A percentile compares a stretch with the other conserved stretches of the same genome.
Evolutionary conservation across 164 flowering plant species (phyloP).

Genomic region (Brasenia schreberi): DNA sequence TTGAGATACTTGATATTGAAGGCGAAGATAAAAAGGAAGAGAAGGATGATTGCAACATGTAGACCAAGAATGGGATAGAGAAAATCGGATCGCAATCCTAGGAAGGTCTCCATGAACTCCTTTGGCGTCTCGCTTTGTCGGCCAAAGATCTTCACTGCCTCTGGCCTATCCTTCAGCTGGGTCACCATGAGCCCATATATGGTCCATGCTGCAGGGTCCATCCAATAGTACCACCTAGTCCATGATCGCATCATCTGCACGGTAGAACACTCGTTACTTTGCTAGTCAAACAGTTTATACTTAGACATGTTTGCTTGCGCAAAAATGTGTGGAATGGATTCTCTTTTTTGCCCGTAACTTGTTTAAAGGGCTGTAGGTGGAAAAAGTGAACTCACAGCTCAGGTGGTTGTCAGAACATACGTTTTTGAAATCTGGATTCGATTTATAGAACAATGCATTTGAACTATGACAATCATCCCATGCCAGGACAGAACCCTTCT

Average conservation of each 20-base stretch:
- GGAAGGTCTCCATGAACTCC: conserved; percentile 2
- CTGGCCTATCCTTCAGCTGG: conserved; percentile 52
- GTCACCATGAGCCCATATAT: conserved; percentile 68
- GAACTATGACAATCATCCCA: too few species aligned
- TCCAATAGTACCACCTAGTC: conserved; percentile 94
- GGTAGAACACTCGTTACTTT: too few species aligned
- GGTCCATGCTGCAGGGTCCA: conserved; percentile 87
- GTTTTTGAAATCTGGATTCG: too few species aligned
- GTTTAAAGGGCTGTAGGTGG: too few species aligned
- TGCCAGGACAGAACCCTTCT: too few species aligned
- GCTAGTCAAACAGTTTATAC: too few species aligned
- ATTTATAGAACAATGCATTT: too few species aligned
- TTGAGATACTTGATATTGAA: conserved; percentile 7
- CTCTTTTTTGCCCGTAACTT: too few species aligned
- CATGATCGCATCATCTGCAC: conserved; percentile 73
- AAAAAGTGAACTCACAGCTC: too few species aligned
- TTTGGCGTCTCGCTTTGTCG: conserved; percentile 17
- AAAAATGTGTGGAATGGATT: too few species aligned
- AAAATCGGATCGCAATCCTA: conserved; percentile 1
- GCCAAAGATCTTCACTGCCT: conserved; percentile 33
- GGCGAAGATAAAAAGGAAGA: conserved; percentile 2
- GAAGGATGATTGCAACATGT: not conserved
- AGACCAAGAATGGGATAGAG: conserved; percentile 1
- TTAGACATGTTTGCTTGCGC: too few species aligned
- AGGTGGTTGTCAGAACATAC: too few species aligned